These are phyloP conservation scores for Mortierella claussenii DNA, from an alignment of 192 early-diverging fungal genomes.

Conservation along the genomic window DNA sequence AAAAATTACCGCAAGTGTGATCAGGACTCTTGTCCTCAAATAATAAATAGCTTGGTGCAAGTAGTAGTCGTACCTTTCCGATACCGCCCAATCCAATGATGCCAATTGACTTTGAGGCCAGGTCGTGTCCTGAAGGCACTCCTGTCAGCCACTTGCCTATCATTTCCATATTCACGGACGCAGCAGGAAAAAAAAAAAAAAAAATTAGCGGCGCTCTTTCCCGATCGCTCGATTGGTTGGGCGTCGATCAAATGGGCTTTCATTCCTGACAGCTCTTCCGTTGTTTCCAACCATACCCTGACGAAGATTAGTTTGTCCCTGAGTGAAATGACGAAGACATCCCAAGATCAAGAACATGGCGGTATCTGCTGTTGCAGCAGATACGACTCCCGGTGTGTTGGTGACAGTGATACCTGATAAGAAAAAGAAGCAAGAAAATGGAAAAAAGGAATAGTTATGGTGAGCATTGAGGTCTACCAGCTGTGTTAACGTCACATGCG, in stretches of 20 bases:
- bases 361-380: constrained; percentile 57
- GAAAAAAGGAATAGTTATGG: too few relatives aligned
- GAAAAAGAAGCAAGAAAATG: background rate
- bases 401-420: constrained; percentile 52
- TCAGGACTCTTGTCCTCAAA: background rate
- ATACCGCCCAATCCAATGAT: constrained; percentile 64
- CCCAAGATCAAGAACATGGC: constrained; percentile 59
- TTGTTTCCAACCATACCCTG: constrained; percentile 25
- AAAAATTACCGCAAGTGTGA: background rate
- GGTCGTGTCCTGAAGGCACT: constrained; percentile 49
- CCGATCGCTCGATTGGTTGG: background rate
- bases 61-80: constrained; percentile 47
- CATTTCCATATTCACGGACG: too few relatives aligned
- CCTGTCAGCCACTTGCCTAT: constrained; percentile 51
- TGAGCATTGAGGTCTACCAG: too few relatives aligned
- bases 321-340: constrained; percentile 56
- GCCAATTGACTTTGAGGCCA: constrained; percentile 54
- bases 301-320: constrained; percentile 47
- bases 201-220: background rate
- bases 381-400: constrained; percentile 55
- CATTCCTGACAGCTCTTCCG: too few relatives aligned
- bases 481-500: background rate
- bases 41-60: background rate
- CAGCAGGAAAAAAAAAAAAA: constrained; percentile 1
- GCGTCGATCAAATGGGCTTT: too few relatives aligned